phyloP scores from a whole-genome alignment of 208 protist species.

The Acanthamoeba quina region DNA sequence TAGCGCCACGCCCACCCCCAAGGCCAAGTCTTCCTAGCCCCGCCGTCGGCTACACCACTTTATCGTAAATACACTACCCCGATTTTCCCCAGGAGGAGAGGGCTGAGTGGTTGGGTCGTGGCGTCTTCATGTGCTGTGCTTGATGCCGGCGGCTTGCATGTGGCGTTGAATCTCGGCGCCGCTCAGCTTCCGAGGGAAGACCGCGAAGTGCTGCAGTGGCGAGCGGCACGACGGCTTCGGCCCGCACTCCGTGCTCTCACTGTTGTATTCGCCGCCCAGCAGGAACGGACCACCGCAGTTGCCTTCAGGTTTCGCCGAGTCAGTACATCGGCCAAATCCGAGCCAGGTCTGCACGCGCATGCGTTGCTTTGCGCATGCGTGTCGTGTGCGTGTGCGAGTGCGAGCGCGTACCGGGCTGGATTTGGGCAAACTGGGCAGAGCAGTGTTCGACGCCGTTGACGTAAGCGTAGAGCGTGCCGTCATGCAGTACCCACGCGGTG shows the following conservation, averaged over 20 bases:
- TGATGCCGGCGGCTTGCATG: conserved; percentile 1
- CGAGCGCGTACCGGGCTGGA: neutral
- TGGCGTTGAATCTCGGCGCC: neutral
- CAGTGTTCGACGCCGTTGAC: conserved; percentile 5
- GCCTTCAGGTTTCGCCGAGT: neutral
- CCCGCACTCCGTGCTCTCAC: neutral
- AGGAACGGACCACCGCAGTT: conserved; percentile 9
- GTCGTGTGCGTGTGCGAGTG: too few species aligned
- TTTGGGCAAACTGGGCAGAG: conserved; percentile 1
- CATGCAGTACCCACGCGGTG: neutral
- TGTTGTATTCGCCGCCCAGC: neutral
- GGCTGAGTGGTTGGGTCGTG: neutral
- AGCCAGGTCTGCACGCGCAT: too few species aligned
- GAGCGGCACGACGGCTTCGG: neutral
- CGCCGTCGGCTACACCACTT: neutral
- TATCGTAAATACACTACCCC: neutral
- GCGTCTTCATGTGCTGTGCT: neutral
- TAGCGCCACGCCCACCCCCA: conserved; percentile 7
- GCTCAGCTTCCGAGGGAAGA: neutral
- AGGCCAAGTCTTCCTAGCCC: neutral
- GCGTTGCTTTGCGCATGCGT: too few species aligned
- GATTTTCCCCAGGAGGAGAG: neutral
- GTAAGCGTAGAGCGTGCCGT: neutral
- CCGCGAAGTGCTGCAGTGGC: conserved; percentile 14
- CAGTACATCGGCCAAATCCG: neutral